Evolutionary conservation across 2,329 filamentous ascomycete species (phyloP).

Genomic region (Graphiopsis chlorocephala): DNA sequence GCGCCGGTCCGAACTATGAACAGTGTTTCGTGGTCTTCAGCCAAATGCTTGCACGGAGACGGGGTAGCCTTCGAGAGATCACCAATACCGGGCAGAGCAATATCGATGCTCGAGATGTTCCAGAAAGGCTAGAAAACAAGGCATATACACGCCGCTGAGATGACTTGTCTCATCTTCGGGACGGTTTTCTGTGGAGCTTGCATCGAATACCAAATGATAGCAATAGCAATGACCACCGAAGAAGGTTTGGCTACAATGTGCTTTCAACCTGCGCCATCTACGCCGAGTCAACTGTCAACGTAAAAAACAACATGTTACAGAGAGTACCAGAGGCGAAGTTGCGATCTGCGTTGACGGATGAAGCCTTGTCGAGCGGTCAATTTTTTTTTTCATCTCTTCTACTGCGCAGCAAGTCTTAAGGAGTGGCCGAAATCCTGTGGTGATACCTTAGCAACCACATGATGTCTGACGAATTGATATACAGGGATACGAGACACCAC

Average conservation of each 20-base stretch:
- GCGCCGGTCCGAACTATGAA: conserved; percentile 60
- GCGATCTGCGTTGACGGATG: too few species aligned
- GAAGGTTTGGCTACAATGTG: neutral
- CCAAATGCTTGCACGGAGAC: conserved; percentile 15
- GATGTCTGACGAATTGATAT: too few species aligned
- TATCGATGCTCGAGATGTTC: neutral
- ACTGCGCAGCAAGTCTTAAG: too few species aligned
- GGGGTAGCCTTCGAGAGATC: neutral
- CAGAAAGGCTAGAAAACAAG: neutral
- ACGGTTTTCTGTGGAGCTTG: neutral
- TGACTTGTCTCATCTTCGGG: neutral
- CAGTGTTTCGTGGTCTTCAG: conserved; percentile 48
- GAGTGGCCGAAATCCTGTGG: too few species aligned
- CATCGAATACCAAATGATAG: neutral
- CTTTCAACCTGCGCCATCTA: neutral
- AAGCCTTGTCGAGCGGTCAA: too few species aligned
- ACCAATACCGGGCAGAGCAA: neutral
- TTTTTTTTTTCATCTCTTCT: too few species aligned
- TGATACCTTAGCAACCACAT: too few species aligned
- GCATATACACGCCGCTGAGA: neutral
- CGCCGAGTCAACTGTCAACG: neutral
- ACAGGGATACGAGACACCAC: too few species aligned
- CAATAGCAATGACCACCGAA: too few species aligned
- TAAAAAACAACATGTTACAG: too few species aligned
- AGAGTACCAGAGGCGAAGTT: too few species aligned